Evolutionary conservation across 768 basidiomycete species (phyloP).

Genomic region (Porpolomopsis calyptriformis): DNA sequence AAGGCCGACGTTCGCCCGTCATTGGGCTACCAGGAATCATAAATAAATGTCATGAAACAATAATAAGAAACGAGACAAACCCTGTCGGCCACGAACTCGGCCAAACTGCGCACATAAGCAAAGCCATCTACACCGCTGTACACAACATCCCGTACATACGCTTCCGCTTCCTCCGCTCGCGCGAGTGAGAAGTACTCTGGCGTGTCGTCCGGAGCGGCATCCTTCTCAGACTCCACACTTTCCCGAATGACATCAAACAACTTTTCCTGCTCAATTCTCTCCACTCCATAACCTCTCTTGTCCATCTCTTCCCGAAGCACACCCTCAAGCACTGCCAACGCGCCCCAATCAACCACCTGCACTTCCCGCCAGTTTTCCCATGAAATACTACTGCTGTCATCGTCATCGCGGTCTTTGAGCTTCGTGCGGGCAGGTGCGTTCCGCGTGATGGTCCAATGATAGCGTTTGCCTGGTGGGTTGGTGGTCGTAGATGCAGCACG

Average conservation of each 20-base stretch:
- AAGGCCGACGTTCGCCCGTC: slow-evolving; percentile 15
- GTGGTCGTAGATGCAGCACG: neutral
- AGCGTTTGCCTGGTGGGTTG: slow-evolving; percentile 23
- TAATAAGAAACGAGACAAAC: slow-evolving; percentile 13
- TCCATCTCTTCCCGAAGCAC: slow-evolving; percentile 2
- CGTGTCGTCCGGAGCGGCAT: slow-evolving; percentile 2
- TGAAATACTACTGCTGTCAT: slow-evolving; percentile 21
- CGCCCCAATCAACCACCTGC: slow-evolving; percentile 50
- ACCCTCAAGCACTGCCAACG: slow-evolving; percentile 44
- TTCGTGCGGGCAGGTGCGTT: slow-evolving; percentile 38
- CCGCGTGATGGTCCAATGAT: slow-evolving; percentile 54
- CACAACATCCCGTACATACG: slow-evolving; percentile 62
- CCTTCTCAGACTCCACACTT: slow-evolving; percentile 10
- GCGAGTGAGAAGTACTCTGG: slow-evolving; percentile 39
- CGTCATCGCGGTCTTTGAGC: slow-evolving; percentile 32
- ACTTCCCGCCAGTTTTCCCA: slow-evolving; percentile 45
- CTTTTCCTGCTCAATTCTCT: slow-evolving; percentile 1
- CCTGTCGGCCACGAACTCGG: slow-evolving; percentile 46
- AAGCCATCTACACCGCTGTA: slow-evolving; percentile 71
- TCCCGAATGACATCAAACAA: slow-evolving; percentile 4
- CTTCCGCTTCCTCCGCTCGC: slow-evolving; percentile 46
- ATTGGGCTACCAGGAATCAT: slow-evolving; percentile 1
- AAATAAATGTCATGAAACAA: slow-evolving; percentile 2
- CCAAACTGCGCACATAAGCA: slow-evolving; percentile 68
- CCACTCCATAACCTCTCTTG: slow-evolving; percentile 8